These are phyloP conservation scores for Sugiyamaella neomexicana DNA, from an alignment of 1,139 yeast genomes.

Conservation along the genomic window DNA sequence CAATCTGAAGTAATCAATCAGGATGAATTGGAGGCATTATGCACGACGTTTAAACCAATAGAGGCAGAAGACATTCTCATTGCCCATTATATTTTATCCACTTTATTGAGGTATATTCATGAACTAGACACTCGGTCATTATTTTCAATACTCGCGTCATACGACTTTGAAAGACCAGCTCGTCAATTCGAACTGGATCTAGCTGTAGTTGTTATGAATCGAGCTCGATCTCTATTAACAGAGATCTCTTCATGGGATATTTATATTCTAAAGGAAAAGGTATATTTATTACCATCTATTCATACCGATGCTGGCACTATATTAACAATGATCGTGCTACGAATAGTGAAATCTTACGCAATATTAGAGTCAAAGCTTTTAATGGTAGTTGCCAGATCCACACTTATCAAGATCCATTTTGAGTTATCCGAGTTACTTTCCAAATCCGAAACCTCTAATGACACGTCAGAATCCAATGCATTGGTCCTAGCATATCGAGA, in stretches of 20 bases:
- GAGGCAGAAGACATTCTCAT: slow-evolving; percentile 35
- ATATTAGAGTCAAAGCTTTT: slow-evolving; percentile 38
- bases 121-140: slow-evolving; percentile 38
- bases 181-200: slow-evolving; percentile 39
- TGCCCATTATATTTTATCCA: slow-evolving; percentile 35
- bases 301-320: slow-evolving; percentile 40
- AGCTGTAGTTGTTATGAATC: slow-evolving; percentile 36
- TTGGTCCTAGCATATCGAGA: slow-evolving; percentile 36
- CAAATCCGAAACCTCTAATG: slow-evolving; percentile 18
- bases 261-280: slow-evolving; percentile 36
- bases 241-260: slow-evolving; percentile 39
- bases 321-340: slow-evolving; percentile 38
- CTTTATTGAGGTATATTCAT: slow-evolving; percentile 31
- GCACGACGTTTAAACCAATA: slow-evolving; percentile 30
- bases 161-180: slow-evolving; percentile 35
- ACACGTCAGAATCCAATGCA: slow-evolving; percentile 22
- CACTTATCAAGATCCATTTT: slow-evolving; percentile 39
- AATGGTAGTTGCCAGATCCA: slow-evolving; percentile 40
- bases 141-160: slow-evolving; percentile 33
- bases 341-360: slow-evolving; percentile 35
- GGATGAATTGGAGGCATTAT: slow-evolving; percentile 34
- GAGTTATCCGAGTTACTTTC: slow-evolving; percentile 36
- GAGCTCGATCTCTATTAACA: slow-evolving; percentile 34
- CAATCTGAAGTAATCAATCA: slow-evolving; percentile 27
- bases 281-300: slow-evolving; percentile 28